phyloP scores from a whole-genome alignment of 78 protist genomes.

The slime mould (Dictyostelium discoideum) region DNA sequence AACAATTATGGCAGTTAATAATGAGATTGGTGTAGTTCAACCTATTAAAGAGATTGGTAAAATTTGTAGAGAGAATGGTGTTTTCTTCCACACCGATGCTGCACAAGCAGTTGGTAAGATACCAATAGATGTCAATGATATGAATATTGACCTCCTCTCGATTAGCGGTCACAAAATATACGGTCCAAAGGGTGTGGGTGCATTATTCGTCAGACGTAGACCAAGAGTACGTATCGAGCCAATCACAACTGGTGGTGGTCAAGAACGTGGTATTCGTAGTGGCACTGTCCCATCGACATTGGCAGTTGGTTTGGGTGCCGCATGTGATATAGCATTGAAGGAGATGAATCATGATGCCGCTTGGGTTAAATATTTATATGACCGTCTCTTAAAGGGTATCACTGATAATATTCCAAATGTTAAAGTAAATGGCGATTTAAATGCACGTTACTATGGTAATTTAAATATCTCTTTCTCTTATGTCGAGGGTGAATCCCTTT shows the following conservation, averaged over 20 bases:
- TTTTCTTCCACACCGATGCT: conserved; percentile 97
- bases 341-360: conserved; percentile 93
- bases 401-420: conserved; percentile 42
- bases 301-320: conserved; percentile 95
- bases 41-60: conserved; percentile 95
- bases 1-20: conserved; percentile 98
- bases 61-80: conserved; percentile 88
- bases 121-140: conserved; percentile 95
- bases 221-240: conserved; percentile 96
- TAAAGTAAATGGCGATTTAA: conserved; percentile 79
- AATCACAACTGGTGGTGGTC: conserved; percentile 97
- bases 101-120: conserved; percentile 99
- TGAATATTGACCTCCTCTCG: conserved; percentile 93
- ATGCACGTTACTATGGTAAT: conserved; percentile 91
- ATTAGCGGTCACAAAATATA: conserved; percentile 98
- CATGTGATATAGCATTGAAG: conserved; percentile 87
- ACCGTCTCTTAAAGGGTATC: conserved; percentile 84
- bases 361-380: conserved; percentile 82
- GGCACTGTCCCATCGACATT: conserved; percentile 98
- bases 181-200: conserved; percentile 99
- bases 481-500: conserved; percentile 98
- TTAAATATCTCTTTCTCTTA: conserved; percentile 97
- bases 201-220: conserved; percentile 96
- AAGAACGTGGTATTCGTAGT: conserved; percentile 96
- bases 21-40: conserved; percentile 98